A percentile compares a stretch with the other conserved stretches of the same genome.
Evolutionary conservation across 352 stramenopile genomes (phyloP).

Genomic region (Aphanomyces euteiches): DNA sequence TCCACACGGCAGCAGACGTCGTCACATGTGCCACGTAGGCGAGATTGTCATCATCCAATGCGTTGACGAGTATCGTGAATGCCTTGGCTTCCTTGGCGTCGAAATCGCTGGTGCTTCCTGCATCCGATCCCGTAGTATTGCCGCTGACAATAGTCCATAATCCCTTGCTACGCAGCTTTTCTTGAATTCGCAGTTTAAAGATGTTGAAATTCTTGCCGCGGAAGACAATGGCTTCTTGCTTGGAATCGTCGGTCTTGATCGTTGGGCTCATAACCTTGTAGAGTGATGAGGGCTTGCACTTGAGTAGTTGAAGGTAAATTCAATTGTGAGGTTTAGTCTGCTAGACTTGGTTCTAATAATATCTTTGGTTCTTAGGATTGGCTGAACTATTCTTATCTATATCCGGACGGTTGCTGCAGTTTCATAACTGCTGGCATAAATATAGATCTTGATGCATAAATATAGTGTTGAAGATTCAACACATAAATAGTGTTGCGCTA

Average conservation of each 20-base stretch:
- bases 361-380: too few relatives aligned
- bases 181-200: constrained; percentile 2
- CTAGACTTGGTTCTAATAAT: too few relatives aligned
- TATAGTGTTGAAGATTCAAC: too few relatives aligned
- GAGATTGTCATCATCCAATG: constrained; percentile 5
- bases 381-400: too few relatives aligned
- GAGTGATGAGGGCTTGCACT: constrained; percentile 5
- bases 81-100: constrained; percentile 13
- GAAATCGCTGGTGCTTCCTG: not conserved
- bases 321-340: too few relatives aligned
- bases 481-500: too few relatives aligned
- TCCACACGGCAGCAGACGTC: not conserved
- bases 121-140: not conserved
- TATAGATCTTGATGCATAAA: too few relatives aligned
- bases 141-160: constrained; percentile 1
- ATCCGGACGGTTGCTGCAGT: too few relatives aligned
- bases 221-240: not conserved
- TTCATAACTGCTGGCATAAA: too few relatives aligned
- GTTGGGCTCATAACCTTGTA: constrained; percentile 9
- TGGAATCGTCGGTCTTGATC: not conserved
- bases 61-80: not conserved
- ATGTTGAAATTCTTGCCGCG: not conserved
- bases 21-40: constrained; percentile 9
- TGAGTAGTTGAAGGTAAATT: constrained; percentile 6
- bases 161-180: not conserved